These are phyloP conservation scores for Chaetomium cochliodes DNA, from an alignment of 495 filamentous ascomycete genomes.

Conservation along the genomic window DNA sequence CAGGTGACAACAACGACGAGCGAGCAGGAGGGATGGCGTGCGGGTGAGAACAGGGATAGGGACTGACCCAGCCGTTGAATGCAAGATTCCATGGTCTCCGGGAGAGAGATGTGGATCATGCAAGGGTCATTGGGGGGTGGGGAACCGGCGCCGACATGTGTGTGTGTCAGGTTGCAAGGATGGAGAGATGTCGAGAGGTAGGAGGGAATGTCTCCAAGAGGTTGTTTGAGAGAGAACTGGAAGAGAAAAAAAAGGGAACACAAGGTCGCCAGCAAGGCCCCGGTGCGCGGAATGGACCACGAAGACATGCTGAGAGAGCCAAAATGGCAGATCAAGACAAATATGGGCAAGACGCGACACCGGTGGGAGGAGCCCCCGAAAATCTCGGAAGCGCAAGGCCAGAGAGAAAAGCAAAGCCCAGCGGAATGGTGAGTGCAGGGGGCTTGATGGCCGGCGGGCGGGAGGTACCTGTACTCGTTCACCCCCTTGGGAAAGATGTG, in stretches of 20 bases:
- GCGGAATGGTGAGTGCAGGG: constrained; percentile 16
- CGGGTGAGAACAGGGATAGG: constrained; percentile 28
- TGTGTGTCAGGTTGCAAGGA: constrained; percentile 29
- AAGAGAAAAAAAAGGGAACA: constrained; percentile 6
- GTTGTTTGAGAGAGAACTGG: constrained; percentile 1
- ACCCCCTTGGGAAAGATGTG: not conserved
- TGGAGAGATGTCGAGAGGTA: constrained; percentile 18
- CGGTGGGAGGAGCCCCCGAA: constrained; percentile 2
- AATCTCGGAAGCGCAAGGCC: constrained; percentile 18
- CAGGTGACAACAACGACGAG: constrained; percentile 22
- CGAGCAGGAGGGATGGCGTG: constrained; percentile 20
- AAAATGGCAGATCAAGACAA: constrained; percentile 12
- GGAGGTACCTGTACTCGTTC: constrained; percentile 24
- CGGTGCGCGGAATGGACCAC: not conserved
- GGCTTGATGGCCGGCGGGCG: constrained; percentile 17
- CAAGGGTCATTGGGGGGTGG: constrained; percentile 34
- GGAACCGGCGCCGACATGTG: constrained; percentile 26
- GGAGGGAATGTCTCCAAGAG: constrained; percentile 3
- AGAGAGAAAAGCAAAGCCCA: constrained; percentile 26
- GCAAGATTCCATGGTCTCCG: constrained; percentile 38
- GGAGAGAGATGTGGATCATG: constrained; percentile 35
- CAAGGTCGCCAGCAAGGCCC: not conserved
- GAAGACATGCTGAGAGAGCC: constrained; percentile 9
- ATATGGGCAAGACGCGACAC: constrained; percentile 10
- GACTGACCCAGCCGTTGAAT: constrained; percentile 35